Evolutionary conservation across 163 green algal species (phyloP), one percentile per base, ranked within the genome.

Genomic region (Chloroidium sp.): DNA sequence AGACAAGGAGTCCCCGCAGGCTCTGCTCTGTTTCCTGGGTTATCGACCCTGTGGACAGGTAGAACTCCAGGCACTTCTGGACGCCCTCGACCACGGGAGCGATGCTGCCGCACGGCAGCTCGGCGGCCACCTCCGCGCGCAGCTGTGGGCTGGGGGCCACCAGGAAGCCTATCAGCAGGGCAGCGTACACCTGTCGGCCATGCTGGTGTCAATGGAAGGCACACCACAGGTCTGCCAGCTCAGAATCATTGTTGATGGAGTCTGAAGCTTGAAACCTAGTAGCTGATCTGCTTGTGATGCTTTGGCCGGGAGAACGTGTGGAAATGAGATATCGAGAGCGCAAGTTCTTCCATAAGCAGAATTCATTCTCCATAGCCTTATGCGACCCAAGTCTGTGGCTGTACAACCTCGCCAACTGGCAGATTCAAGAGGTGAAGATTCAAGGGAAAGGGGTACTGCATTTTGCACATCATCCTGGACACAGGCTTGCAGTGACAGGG

Each of bases 81-180:
- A 91, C 79, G 2, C 81, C 80, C 0, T 57, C 62, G 3, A 62
- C 82, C 13, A 91, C 80, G 1, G 78, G 83, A 36, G 62, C 67
- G 14, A 93, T 78, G 62, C 78, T 88, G 60, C 84, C 78, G 13
- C 82, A 81, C 57, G 77, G 79, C 8, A 90, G 79, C 69, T 87
- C 61, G 59, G 76, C 76, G 1, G 81, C 83, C 0, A 86, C 85
- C 64, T 86, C 13, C 14, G 59, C 57, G 75, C 58, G 69, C 13
- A 85, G 79, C 12, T 76, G 78, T 12, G 62, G n/a, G 59, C 79
- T 62, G 59, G 59, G 69, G 60, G 82, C 82, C 2, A 90, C 69
- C 62, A 93, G 10, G 76, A 92, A 91, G 12, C 87, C 90, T 68
- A 92, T 80, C 61, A 93, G 86, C n/a, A 93, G 83, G 8, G 87